Base-by-base conservation (phyloP, 371 early-diverging fungal genomes). In the Sporodiniella umbellata region DNA sequence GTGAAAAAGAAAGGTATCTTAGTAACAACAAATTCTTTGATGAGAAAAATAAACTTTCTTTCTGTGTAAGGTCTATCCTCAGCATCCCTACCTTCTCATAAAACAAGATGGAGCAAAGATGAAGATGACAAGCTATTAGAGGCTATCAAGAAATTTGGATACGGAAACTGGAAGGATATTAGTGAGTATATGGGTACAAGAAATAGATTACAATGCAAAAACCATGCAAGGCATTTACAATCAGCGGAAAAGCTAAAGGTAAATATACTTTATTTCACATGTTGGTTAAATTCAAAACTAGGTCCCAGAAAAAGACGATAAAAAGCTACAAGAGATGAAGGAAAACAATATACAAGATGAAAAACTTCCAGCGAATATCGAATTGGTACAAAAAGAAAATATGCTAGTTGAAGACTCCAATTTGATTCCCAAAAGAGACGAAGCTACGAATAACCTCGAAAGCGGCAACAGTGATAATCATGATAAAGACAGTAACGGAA, bases 111-210 rank as follows among this genome's bases (percentile, higher is more conserved):
- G 79, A 68, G 58, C 2, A 46, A 54, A 15, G 67, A 68, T 45
- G 79, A 79, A 56, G 79, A 79, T 50, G 53, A 66, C 7, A 24
- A 25, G 21, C 42, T 79, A 24, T 58, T 54, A 42, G 53, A 63
- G n/a, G 74, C 66, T 5, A 64, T 88, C 54, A 84, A 80, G 52
- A 55, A 66, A 33, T 68, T 75, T 56, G 86, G 87, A 1, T 78
- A 79, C 46, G 88, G 87, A 11, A 74, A 80, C 37, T 88, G 88
- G 88, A 81, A 79, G 43, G 51, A 53, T 3, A 78, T 88, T 26
- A 66, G 84, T 4, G 64, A 69, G 8, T 56, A 69, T 21, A 68
- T 88, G 17, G 64, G 67, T 15, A 83, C 84, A 14, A 59, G 86
- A 21, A 85, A 78, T 33, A 61, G 84, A 4, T 56, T 83, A 11